Percentiles rank a stretch among this genome's conserved stretches.
These are phyloP conservation scores for Fusarium musae DNA, from an alignment of 2,329 filamentous ascomycete genomes.

Conservation along the genomic window DNA sequence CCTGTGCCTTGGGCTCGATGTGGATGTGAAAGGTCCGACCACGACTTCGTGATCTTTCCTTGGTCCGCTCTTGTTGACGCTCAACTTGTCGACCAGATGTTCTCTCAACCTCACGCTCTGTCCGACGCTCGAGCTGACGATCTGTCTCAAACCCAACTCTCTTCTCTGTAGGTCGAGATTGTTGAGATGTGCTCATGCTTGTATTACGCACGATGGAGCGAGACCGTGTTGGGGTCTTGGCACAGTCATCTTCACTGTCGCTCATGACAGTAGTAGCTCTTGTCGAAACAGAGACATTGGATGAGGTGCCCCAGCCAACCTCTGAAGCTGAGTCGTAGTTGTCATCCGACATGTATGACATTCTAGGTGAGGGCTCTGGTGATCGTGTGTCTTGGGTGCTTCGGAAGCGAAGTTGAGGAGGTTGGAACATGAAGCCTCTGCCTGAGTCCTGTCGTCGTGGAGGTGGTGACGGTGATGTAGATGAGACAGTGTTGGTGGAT, in stretches of 20 bases:
- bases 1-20: slow-evolving; percentile 39
- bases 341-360: slow-evolving; percentile 40
- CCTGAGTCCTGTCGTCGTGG: slow-evolving; percentile 15
- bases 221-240: slow-evolving; percentile 36
- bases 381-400: slow-evolving; percentile 29
- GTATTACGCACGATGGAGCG: slow-evolving; percentile 33
- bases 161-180: slow-evolving; percentile 32
- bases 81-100: slow-evolving; percentile 21
- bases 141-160: slow-evolving; percentile 31
- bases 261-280: slow-evolving; percentile 37
- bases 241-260: slow-evolving; percentile 39
- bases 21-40: slow-evolving; percentile 45
- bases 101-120: slow-evolving; percentile 13
- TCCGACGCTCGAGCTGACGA: slow-evolving; percentile 25
- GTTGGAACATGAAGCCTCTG: slow-evolving; percentile 39
- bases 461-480: slow-evolving; percentile 12
- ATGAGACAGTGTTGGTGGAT: slow-evolving; percentile 5
- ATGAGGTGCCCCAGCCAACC: slow-evolving; percentile 37
- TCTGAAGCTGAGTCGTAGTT: slow-evolving; percentile 43
- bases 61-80: slow-evolving; percentile 34
- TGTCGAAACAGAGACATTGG: slow-evolving; percentile 38
- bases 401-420: slow-evolving; percentile 42
- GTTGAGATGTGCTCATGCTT: slow-evolving; percentile 27
- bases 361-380: slow-evolving; percentile 39
- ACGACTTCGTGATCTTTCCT: slow-evolving; percentile 41